Evolutionary conservation across 2,329 filamentous ascomycete genomes (phyloP).

Genomic region (Leptographium flavum): DNA sequence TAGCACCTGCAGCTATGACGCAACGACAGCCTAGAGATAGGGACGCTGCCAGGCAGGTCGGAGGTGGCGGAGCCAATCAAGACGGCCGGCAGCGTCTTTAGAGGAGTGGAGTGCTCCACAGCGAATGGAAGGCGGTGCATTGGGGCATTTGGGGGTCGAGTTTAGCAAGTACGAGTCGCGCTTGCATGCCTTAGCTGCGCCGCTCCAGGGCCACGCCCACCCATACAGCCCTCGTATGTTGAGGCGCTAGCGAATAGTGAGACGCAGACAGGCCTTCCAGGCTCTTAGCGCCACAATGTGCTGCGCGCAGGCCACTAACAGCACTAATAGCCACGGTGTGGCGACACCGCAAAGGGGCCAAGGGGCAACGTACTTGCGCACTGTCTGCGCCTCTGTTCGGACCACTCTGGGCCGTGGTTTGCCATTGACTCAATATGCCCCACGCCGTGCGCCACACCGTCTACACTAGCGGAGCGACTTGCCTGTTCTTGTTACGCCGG

Average conservation of each 20-base stretch:
- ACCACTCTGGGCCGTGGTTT: no score
- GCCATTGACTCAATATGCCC: background rate
- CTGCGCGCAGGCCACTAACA: background rate
- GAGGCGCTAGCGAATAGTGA: slow-evolving; percentile 1
- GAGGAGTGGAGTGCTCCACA: background rate
- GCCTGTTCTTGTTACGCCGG: background rate
- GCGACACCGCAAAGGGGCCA: background rate
- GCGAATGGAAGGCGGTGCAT: no score
- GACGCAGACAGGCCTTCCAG: background rate
- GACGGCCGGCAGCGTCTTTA: background rate
- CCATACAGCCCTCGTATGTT: background rate
- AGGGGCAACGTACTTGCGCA: background rate
- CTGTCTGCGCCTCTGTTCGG: no score
- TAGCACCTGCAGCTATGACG: slow-evolving; percentile 1
- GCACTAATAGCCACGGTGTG: background rate
- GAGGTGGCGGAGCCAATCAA: background rate
- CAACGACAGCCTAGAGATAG: background rate
- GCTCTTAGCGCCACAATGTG: background rate
- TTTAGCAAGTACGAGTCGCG: no score
- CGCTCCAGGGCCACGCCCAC: background rate
- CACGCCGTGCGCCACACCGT: background rate
- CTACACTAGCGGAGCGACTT: background rate
- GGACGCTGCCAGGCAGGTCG: background rate
- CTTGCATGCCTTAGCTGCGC: background rate
- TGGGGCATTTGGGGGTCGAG: no score